These are phyloP conservation scores for Rhododendron ferrugineum DNA, from an alignment of 148 eudicot species.

Conservation along the genomic window DNA sequence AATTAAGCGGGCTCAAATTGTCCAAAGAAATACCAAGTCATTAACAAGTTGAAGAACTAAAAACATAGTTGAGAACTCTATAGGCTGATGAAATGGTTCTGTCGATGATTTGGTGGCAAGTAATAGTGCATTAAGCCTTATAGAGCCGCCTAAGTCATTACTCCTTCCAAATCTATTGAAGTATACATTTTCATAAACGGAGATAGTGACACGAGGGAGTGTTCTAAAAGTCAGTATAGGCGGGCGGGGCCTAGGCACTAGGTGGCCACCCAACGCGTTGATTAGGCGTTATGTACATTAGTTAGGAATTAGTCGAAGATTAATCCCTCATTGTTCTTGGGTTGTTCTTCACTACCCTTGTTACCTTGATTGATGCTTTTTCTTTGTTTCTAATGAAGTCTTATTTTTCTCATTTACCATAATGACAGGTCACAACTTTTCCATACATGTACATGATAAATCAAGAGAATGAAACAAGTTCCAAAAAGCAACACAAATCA, in stretches of 20 bases:
- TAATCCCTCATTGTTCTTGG: not conserved
- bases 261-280: not conserved
- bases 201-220: not conserved
- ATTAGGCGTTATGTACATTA: not conserved
- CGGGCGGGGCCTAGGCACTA: not conserved
- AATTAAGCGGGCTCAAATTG: not conserved
- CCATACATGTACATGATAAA: not conserved
- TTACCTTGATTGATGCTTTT: not conserved
- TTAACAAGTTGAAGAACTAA: not conserved
- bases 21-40: not conserved
- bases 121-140: not conserved
- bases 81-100: not conserved
- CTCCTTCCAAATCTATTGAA: not conserved
- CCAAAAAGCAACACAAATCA: not conserved
- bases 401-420: not conserved
- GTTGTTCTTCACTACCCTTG: not conserved
- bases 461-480: not conserved
- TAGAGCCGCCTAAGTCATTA: not conserved
- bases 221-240: not conserved
- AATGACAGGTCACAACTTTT: not conserved
- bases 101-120: not conserved
- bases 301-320: not conserved
- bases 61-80: not conserved
- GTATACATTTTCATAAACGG: not conserved
- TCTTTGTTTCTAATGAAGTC: not conserved